Percentiles rank a stretch among this genome's conserved stretches.
These are phyloP conservation scores for Sphaerulina populicola DNA, from an alignment of 2,329 filamentous ascomycete genomes.

Conservation along the genomic window DNA sequence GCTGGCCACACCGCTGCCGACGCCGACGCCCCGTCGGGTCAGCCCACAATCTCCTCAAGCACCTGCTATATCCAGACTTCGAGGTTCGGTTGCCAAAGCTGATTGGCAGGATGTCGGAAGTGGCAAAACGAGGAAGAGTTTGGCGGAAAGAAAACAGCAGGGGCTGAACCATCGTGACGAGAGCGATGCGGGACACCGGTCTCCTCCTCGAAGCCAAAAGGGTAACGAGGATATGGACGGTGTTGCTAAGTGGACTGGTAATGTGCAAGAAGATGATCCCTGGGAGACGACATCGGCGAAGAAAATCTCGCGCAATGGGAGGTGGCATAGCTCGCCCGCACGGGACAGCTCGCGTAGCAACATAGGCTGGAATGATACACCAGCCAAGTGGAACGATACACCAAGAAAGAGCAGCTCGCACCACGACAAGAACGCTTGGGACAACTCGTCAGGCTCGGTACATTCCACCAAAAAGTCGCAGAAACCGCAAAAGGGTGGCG, in stretches of 20 bases:
- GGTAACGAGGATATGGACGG: slow-evolving; percentile 11
- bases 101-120: slow-evolving; percentile 11
- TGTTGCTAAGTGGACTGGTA: slow-evolving; percentile 5
- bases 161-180: slow-evolving; percentile 2
- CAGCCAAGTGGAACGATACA: neutral
- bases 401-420: neutral
- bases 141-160: slow-evolving; percentile 8
- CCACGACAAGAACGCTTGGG: neutral
- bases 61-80: neutral
- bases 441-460: neutral
- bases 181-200: neutral
- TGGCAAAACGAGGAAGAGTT: neutral
- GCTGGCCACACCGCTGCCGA: slow-evolving; percentile 2
- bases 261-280: neutral
- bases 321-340: neutral
- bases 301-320: neutral
- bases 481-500: neutral
- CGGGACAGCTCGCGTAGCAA: neutral
- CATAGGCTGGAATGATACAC: neutral
- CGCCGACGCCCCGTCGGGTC: neutral
- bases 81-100: neutral
- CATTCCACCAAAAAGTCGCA: neutral
- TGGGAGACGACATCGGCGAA: neutral
- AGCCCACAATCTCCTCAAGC: neutral
- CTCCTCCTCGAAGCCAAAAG: neutral